phyloP scores from a whole-genome alignment of 2,329 filamentous ascomycete species.

The Neoascochyta sp. region DNA sequence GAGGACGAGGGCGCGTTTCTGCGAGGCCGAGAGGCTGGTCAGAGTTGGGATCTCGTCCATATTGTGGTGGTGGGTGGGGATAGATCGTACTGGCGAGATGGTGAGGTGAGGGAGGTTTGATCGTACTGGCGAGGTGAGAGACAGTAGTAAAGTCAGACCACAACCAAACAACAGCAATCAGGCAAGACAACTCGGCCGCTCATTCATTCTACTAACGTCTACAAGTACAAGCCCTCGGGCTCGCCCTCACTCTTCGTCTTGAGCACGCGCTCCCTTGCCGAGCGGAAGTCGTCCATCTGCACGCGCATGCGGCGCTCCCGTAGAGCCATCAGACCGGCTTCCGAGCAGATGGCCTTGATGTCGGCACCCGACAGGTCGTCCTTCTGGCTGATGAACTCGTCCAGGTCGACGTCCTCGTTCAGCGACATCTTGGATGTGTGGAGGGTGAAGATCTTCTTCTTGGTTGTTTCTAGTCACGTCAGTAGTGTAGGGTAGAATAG shows the following conservation, averaged over 20 bases:
- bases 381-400: slow-evolving; percentile 98
- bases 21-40: slow-evolving; percentile 21
- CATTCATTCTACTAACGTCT: too few relatives aligned
- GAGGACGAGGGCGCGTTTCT: slow-evolving; percentile 26
- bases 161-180: too few relatives aligned
- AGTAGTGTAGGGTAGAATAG: neutral
- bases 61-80: too few relatives aligned
- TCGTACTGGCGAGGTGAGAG: too few relatives aligned
- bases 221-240: slow-evolving; percentile 97
- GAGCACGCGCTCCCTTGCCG: slow-evolving; percentile 87
- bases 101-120: too few relatives aligned
- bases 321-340: slow-evolving; percentile 90
- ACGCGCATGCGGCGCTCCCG: slow-evolving; percentile 96
- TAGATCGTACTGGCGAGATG: too few relatives aligned
- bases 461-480: slow-evolving; percentile 75
- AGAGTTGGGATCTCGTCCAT: slow-evolving; percentile 17
- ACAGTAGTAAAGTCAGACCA: too few relatives aligned
- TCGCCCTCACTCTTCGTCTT: slow-evolving; percentile 99
- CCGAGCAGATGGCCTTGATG: slow-evolving; percentile 98
- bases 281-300: slow-evolving; percentile 96
- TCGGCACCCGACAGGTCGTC: slow-evolving; percentile 95
- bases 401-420: slow-evolving; percentile 92
- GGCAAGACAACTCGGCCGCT: too few relatives aligned
- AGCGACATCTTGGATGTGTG: slow-evolving; percentile 99
- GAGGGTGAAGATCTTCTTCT: slow-evolving; percentile 95